Base-by-base conservation (phyloP, 345 rosid species). In the Anastatica hierochuntica region DNA sequence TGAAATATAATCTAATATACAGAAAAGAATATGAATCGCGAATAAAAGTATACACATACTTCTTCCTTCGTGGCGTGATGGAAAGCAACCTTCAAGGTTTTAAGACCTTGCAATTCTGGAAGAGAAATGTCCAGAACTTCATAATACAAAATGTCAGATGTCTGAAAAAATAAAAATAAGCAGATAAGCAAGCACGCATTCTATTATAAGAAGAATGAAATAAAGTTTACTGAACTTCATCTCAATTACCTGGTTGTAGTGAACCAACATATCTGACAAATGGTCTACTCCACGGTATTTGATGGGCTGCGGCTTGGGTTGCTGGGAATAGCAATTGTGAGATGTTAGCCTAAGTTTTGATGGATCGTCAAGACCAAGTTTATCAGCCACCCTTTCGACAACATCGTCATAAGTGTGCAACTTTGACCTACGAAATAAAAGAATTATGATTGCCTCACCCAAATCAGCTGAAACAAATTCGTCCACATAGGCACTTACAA, bases 311-410 rank as follows among this genome's bases (percentile, higher is more conserved):
- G 96, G 98, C 77, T 92, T 92, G 49, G 96, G 97, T 73, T 85
- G 96, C 78, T 92, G 96, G 56, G 98, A 88, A 74, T 92, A 83
- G 79, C 98, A 92, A 74, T 92, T 92, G 77, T 92, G 98, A 72
- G 96, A 75, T 43, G 97, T 92, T 21, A 92, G 84, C 79, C 98
- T 81, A 43, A 88, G 75, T 72, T 83, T 88, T 48, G 94, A 78
- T 52, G 96, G 84, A 72, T 92, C 95, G 42, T 78, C 90, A 71
- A 88, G 73, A 57, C 79, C 81, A 83, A 88, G 77, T 63, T 79
- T 81, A 14, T 57, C 64, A 56, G 98, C 98, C 58, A 92, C 86
- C 71, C 73, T 79, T 64, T 79, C 94, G 53, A 88, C 99, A 16
- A 92, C 97, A 43, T 92, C 97, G 68, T 92, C 97, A 66, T 92